Evolutionary conservation across 306 rosid species (phyloP).

Genomic region (Mimosa pudica): DNA sequence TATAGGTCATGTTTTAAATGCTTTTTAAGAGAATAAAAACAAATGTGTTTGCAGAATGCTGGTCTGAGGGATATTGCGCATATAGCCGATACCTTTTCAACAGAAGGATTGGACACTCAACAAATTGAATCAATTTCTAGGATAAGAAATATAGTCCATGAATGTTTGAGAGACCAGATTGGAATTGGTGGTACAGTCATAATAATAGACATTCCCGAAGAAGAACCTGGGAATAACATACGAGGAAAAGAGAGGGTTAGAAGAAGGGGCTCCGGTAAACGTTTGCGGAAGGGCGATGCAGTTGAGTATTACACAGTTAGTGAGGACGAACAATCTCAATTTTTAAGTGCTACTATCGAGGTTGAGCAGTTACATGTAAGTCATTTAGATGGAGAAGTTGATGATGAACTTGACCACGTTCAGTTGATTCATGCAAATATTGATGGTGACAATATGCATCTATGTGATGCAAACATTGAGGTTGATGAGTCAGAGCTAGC

Average conservation of each 20-base stretch:
- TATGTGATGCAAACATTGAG: conserved; percentile 59
- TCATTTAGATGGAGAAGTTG: conserved; percentile 57
- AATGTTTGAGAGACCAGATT: conserved; percentile 92
- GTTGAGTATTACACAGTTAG: conserved; percentile 56
- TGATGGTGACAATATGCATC: conserved; percentile 52
- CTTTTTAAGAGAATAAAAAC: conserved; percentile 45
- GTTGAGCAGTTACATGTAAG: conserved; percentile 60
- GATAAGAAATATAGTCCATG: conserved; percentile 84
- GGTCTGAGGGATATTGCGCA: conserved; percentile 95
- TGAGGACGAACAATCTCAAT: conserved; percentile 84
- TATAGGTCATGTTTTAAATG: conserved; percentile 44
- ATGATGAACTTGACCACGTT: conserved; percentile 49
- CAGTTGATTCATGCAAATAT: conserved; percentile 56
- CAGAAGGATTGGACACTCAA: conserved; percentile 79
- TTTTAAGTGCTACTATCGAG: conserved; percentile 59
- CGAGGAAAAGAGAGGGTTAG: conserved; percentile 97
- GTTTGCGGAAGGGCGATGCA: conserved; percentile 74
- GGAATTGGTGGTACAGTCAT: conserved; percentile 80
- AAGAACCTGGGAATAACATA: conserved; percentile 75
- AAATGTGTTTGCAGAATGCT: conserved; percentile 72
- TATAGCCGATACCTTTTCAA: conserved; percentile 86
- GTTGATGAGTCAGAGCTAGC: conserved; percentile 61
- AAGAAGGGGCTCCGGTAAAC: conserved; percentile 78
- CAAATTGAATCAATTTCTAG: conserved; percentile 81
- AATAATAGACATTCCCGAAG: conserved; percentile 53